These are phyloP conservation scores for Exophiala bonariae DNA, from an alignment of 2,329 filamentous ascomycete genomes.

Conservation along the genomic window DNA sequence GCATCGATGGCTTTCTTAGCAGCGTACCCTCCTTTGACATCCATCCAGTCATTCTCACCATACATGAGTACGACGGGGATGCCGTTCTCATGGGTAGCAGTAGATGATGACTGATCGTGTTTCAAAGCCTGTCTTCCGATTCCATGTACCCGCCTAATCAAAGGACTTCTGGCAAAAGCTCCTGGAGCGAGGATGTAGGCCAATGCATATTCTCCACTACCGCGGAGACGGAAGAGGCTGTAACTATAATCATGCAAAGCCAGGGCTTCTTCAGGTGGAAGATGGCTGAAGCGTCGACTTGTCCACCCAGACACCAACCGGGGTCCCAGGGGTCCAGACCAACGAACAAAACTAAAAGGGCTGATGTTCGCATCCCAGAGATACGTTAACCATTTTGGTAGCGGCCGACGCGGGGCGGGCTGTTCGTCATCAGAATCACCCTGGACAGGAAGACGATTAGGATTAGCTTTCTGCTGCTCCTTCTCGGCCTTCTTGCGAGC, in stretches of 20 bases:
- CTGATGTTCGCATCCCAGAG: conserved; percentile 98
- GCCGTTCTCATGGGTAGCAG: conserved; percentile 57
- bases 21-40: conserved; percentile 79
- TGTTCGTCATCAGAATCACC: conserved; percentile 33
- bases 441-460: conserved; percentile 12
- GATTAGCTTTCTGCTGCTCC: conserved; percentile 25
- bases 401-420: conserved; percentile 57
- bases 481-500: conserved; percentile 42
- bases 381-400: conserved; percentile 86
- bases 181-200: conserved; percentile 91
- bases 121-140: conserved; percentile 71
- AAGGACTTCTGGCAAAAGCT: conserved; percentile 82
- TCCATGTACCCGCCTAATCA: conserved; percentile 82
- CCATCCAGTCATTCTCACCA: conserved; percentile 99
- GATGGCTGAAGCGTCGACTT: conserved; percentile 83
- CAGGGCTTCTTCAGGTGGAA: conserved; percentile 76
- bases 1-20: conserved; percentile 76
- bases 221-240: conserved; percentile 86
- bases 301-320: conserved; percentile 95
- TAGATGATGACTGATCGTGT: conserved; percentile 34
- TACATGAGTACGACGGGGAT: conserved; percentile 92
- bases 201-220: conserved; percentile 90
- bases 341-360: conserved; percentile 86
- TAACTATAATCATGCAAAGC: conserved; percentile 93
- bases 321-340: conserved; percentile 85